Percentiles rank a stretch among this genome's conserved stretches.
Conservation (phyloP, 768 basidiomycete species). For the Russula ochroleuca region DNA sequence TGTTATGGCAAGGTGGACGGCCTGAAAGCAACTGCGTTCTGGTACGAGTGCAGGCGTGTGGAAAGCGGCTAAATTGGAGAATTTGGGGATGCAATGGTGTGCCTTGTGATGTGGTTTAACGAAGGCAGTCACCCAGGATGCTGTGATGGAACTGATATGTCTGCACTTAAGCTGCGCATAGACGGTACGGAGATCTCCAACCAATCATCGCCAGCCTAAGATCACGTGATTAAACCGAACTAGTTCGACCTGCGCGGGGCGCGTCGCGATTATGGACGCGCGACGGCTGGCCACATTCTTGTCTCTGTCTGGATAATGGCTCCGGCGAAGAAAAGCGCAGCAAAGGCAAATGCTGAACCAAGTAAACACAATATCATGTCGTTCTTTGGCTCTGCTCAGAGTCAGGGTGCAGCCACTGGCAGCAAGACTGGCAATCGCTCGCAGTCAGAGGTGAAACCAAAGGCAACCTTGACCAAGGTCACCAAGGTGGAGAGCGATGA, state of each 20-base stretch:
- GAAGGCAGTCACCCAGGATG: too few relatives aligned
- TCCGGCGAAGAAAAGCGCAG: slow-evolving; percentile 6
- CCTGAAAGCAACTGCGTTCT: too few relatives aligned
- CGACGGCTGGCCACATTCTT: neutral
- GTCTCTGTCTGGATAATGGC: slow-evolving; percentile 3
- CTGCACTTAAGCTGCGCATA: too few relatives aligned
- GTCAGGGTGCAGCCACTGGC: neutral
- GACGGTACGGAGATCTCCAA: too few relatives aligned
- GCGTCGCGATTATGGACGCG: slow-evolving; percentile 1
- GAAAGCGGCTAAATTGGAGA: too few relatives aligned
- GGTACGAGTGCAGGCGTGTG: too few relatives aligned
- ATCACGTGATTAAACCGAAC: slow-evolving; percentile 2
- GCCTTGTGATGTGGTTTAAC: neutral
- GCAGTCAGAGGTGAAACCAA: slow-evolving; percentile 23
- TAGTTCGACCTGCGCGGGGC: neutral
- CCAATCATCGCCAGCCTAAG: too few relatives aligned
- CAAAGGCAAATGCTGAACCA: slow-evolving; percentile 1
- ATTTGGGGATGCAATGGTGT: too few relatives aligned
- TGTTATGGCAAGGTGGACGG: too few relatives aligned
- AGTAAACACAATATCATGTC: slow-evolving; percentile 14
- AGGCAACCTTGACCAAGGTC: slow-evolving; percentile 20
- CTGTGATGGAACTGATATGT: too few relatives aligned
- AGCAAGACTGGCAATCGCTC: too few relatives aligned
- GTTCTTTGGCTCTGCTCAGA: slow-evolving; percentile 17
- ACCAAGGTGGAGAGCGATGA: slow-evolving; percentile 19